phyloP scores from a whole-genome alignment of 352 stramenopile genomes.

The Phytophthora pluvialis region DNA sequence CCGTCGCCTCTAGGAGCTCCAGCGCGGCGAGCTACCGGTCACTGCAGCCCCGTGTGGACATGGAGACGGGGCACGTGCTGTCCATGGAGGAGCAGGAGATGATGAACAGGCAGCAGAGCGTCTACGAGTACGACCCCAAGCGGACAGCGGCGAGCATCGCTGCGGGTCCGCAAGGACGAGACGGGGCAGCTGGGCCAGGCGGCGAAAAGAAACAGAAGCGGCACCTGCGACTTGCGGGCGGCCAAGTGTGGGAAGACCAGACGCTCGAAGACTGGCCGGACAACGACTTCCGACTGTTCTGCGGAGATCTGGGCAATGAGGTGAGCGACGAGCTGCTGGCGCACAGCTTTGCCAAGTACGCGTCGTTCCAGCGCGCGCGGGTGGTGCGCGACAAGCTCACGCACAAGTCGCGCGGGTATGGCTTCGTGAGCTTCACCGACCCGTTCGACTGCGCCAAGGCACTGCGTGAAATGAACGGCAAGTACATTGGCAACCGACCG shows the following conservation, averaged over 20 bases:
- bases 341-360: conserved; percentile 77
- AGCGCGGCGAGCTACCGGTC: conserved; percentile 10
- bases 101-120: conserved; percentile 85
- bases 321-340: conserved; percentile 89
- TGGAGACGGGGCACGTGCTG: conserved; percentile 69
- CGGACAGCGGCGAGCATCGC: conserved; percentile 42
- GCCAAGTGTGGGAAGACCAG: conserved; percentile 92
- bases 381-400: conserved; percentile 87
- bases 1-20: not conserved
- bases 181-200: not conserved
- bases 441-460: conserved; percentile 94
- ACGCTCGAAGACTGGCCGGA: conserved; percentile 95
- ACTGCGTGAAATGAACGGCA: conserved; percentile 96
- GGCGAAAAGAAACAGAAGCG: conserved; percentile 48
- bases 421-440: conserved; percentile 95
- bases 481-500: conserved; percentile 94
- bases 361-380: conserved; percentile 80
- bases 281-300: conserved; percentile 97
- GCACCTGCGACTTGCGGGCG: conserved; percentile 72
- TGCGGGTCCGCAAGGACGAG: conserved; percentile 7
- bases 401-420: conserved; percentile 94
- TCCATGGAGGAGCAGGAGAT: conserved; percentile 77
- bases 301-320: conserved; percentile 95
- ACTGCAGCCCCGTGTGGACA: conserved; percentile 63
- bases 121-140: conserved; percentile 84